Evolutionary conservation across 1,139 yeast species (phyloP).

Genomic region (Casaregolazyma suthepensis): DNA sequence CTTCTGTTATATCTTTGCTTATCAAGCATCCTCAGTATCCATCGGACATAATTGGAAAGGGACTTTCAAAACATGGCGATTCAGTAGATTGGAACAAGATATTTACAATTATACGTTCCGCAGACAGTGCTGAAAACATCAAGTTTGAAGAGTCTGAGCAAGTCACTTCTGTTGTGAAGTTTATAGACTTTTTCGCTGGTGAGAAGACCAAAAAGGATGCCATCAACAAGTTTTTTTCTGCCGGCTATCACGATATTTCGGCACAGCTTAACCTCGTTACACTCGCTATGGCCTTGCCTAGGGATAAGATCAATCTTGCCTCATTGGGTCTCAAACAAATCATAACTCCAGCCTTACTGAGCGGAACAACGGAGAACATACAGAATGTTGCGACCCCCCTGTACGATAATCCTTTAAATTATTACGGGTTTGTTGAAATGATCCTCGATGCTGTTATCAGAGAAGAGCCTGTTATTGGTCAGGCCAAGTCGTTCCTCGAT

Average conservation of each 20-base stretch:
- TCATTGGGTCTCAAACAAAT: constrained; percentile 19
- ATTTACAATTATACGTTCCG: constrained; percentile 1
- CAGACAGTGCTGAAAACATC: constrained; percentile 3
- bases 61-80: constrained; percentile 1
- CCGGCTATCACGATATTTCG: constrained; percentile 22
- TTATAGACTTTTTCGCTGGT: constrained; percentile 4
- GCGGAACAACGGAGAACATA: constrained; percentile 18
- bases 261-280: constrained; percentile 22
- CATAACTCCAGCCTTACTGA: constrained; percentile 7
- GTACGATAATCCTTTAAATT: constrained; percentile 25
- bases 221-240: constrained; percentile 9
- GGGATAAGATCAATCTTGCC: constrained; percentile 1
- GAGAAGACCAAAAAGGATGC: constrained; percentile 4
- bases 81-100: constrained; percentile 8
- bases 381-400: constrained; percentile 19
- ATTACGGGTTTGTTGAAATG: constrained; percentile 25
- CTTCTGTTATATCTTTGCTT: constrained; percentile 5
- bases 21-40: constrained; percentile 1
- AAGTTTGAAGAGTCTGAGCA: constrained; percentile 3
- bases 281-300: constrained; percentile 14
- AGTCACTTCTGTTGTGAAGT: constrained; percentile 2
- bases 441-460: constrained; percentile 29
- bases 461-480: constrained; percentile 24
- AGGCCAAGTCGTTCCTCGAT: constrained; percentile 30
- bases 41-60: constrained; percentile 6